A percentile compares a stretch with the other conserved stretches of the same genome.
These are phyloP conservation scores for Salvia miltiorrhiza DNA, from an alignment of 257 asterid species.

Conservation along the genomic window DNA sequence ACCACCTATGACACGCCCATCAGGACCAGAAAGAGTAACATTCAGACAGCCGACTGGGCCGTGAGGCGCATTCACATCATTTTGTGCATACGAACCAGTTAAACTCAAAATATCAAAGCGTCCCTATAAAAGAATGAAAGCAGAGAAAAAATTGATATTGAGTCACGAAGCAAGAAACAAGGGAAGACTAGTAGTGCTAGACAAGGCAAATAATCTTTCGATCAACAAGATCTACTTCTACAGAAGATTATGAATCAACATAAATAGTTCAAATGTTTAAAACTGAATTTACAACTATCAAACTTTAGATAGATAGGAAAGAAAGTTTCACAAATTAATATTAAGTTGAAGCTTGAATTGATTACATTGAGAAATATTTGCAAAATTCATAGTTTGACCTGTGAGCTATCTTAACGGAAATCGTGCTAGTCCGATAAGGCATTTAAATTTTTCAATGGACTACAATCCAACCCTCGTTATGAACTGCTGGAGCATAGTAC, in stretches of 20 bases:
- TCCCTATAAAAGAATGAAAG: slow-evolving; percentile 35
- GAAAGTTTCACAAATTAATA: neutral
- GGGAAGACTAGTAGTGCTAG: neutral
- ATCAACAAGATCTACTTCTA: neutral
- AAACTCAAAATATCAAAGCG: slow-evolving; percentile 51
- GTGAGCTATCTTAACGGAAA: neutral
- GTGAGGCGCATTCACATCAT: slow-evolving; percentile 25
- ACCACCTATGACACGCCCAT: slow-evolving; percentile 60
- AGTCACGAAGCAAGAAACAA: neutral
- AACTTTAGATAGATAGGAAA: neutral
- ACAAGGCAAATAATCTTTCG: neutral
- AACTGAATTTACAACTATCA: neutral
- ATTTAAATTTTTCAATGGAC: too few species aligned
- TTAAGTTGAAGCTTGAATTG: neutral
- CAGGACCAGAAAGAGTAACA: slow-evolving; percentile 54
- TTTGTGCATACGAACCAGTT: slow-evolving; percentile 41
- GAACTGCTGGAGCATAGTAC: too few species aligned
- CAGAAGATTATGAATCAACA: neutral
- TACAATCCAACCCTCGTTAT: too few species aligned
- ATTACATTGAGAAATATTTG: neutral
- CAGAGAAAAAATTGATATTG: neutral
- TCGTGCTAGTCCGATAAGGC: too few species aligned
- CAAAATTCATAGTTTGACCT: neutral
- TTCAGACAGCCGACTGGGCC: slow-evolving; percentile 43
- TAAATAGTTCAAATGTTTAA: neutral